Base-by-base conservation (phyloP, 768 basidiomycete genomes). In the Amanita pallidorosea region DNA sequence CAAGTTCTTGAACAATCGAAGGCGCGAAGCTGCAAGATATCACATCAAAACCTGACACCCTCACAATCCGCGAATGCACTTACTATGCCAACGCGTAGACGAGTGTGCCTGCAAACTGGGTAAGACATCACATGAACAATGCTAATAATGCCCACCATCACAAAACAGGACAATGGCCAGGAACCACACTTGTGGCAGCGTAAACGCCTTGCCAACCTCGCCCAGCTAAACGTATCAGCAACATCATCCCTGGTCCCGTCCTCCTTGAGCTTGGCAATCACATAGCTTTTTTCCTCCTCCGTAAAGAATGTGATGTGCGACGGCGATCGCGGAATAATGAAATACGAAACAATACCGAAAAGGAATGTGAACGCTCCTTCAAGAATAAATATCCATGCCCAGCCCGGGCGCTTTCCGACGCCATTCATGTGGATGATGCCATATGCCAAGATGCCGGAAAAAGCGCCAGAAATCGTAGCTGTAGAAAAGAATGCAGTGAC, bases 301-400 rank as follows among this genome's bases (percentile, higher is more conserved):
- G 63, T 72, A 20, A 86, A 65, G 68, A 84, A 82, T 37, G 64
- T 64, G 58, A 31, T 12, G 31, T 31, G 31, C 31, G 31, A 31
- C 3, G 77, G 73, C 8, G 35, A 37, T 22, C 38, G 38, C 9
- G 50, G 50, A 27, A 51, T 34, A 27, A 51, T 12, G 55, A 72
- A 66, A 67, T 71, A 83, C 0, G 76, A 69, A 2, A 61, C 25
- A 3, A 76, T 29, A 6, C 83, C 86, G 53, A 82, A 77, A 2
- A 75, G 43, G 51, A 78, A 65, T 0, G 84, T 85, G 62, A 88
- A 79, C 2, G 75, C 63, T 1, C 85, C 85, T 63, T 86, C 77
- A 29, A 82, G 64, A 47, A 81, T 78, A 60, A 82, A 81, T 45
- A 84, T 76, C 83, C 80, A 86, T 13, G 75, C 69, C 83, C 83